Evolutionary conservation across 352 stramenopile species (phyloP).

Genomic region (Globisporangium cederbergense): DNA sequence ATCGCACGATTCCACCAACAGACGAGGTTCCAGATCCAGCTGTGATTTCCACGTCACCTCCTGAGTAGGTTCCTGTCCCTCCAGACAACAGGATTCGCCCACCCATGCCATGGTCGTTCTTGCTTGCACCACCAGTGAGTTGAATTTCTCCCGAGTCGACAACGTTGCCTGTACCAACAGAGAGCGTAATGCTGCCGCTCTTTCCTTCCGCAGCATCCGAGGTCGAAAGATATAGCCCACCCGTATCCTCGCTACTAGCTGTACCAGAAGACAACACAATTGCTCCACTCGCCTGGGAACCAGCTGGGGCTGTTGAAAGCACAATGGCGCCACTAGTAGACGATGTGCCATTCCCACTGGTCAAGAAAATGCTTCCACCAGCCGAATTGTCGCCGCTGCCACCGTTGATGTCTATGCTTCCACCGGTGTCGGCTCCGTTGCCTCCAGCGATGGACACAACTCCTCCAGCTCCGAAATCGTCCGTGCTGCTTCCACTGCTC

Average conservation of each 20-base stretch:
- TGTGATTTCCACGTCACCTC: slow-evolving; percentile 28
- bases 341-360: slow-evolving; percentile 18
- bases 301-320: slow-evolving; percentile 22
- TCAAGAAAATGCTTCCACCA: slow-evolving; percentile 23
- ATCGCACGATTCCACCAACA: slow-evolving; percentile 23
- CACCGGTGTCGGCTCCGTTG: slow-evolving; percentile 21
- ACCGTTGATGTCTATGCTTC: slow-evolving; percentile 20
- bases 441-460: slow-evolving; percentile 20
- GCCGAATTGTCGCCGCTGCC: slow-evolving; percentile 18
- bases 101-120: slow-evolving; percentile 26
- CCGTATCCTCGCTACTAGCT: slow-evolving; percentile 18
- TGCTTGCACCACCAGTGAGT: slow-evolving; percentile 25
- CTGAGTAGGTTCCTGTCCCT: slow-evolving; percentile 23
- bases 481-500: slow-evolving; percentile 20
- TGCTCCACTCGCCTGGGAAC: slow-evolving; percentile 23
- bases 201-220: slow-evolving; percentile 11
- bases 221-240: slow-evolving; percentile 15
- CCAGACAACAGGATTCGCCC: slow-evolving; percentile 27
- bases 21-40: slow-evolving; percentile 22
- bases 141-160: slow-evolving; percentile 25
- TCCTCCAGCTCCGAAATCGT: slow-evolving; percentile 19
- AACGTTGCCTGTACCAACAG: slow-evolving; percentile 19
- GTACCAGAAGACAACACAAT: slow-evolving; percentile 24
- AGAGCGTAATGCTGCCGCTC: slow-evolving; percentile 24
- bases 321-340: slow-evolving; percentile 27